Conservation (phyloP, 345 rosid genomes). For the Kernera saxatilis region DNA sequence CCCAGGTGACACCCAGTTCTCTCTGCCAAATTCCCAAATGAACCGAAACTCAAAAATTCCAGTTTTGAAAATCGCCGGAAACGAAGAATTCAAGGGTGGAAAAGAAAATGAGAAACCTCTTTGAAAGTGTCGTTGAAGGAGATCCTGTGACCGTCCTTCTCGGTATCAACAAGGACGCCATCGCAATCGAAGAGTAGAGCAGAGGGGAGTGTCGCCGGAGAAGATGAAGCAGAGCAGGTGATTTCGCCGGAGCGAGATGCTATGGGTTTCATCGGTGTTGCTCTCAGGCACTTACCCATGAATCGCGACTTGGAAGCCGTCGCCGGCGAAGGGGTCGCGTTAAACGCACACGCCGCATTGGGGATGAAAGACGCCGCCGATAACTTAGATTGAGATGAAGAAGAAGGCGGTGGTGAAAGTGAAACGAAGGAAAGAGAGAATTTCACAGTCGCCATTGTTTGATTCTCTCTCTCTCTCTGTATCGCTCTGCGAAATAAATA, state of each 20-base stretch:
- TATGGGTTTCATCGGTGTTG: conserved; percentile 7
- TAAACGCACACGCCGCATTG: conserved; percentile 16
- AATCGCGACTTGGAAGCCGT: background rate
- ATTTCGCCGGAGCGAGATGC: conserved; percentile 16
- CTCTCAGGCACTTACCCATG: conserved; percentile 13
- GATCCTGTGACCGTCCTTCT: conserved; percentile 90
- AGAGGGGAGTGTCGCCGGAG: conserved; percentile 54
- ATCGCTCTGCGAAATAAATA: conserved; percentile 2
- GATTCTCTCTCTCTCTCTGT: background rate
- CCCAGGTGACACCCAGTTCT: conserved; percentile 86
- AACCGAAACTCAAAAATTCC: background rate
- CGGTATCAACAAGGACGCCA: conserved; percentile 95
- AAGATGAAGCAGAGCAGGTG: conserved; percentile 45
- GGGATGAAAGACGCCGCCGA: conserved; percentile 18
- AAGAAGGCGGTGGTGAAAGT: conserved; percentile 11
- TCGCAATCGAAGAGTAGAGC: conserved; percentile 93
- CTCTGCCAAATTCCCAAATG: conserved; percentile 41
- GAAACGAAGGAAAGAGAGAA: conserved; percentile 37
- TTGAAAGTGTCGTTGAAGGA: conserved; percentile 91
- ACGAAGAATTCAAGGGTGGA: background rate
- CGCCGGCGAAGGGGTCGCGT: conserved; percentile 17
- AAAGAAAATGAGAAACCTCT: conserved; percentile 45
- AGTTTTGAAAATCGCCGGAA: background rate
- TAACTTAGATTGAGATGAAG: conserved; percentile 14
- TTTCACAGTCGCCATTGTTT: conserved; percentile 34